Conservation (phyloP, 2,329 filamentous ascomycete genomes). For the Fusarium liriodendri region DNA sequence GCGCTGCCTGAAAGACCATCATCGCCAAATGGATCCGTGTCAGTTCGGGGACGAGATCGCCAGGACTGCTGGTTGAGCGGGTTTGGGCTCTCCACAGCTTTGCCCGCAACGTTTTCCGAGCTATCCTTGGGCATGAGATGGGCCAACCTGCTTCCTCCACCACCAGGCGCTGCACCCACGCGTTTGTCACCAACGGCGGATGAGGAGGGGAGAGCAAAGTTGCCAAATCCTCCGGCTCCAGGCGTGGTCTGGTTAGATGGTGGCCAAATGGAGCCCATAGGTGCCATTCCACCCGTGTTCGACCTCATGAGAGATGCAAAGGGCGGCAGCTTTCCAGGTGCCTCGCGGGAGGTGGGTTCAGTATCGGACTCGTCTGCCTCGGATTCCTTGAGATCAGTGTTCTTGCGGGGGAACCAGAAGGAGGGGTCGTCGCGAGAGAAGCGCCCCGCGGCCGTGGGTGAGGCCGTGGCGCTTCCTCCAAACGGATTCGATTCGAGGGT, state of each 20-base stretch:
- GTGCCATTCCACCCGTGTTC: constrained; percentile 63
- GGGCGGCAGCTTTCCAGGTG: constrained; percentile 47
- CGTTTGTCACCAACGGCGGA: constrained; percentile 77
- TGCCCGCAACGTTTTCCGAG: constrained; percentile 69
- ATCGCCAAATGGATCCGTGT: constrained; percentile 83
- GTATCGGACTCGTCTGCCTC: constrained; percentile 65
- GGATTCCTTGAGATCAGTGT: constrained; percentile 63
- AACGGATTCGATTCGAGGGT: constrained; percentile 77
- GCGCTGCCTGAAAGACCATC: constrained; percentile 74
- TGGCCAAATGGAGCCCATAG: constrained; percentile 58
- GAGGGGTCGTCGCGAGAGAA: constrained; percentile 72
- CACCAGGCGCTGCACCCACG: constrained; percentile 75
- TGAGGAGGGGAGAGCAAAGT: constrained; percentile 76
- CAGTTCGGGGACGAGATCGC: constrained; percentile 72
- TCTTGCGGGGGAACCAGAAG: constrained; percentile 68
- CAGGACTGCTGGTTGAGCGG: constrained; percentile 60
- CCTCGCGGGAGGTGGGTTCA: constrained; percentile 46
- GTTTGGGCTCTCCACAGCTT: constrained; percentile 61
- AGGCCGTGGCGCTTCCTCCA: constrained; percentile 64
- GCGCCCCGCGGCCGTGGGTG: constrained; percentile 69
- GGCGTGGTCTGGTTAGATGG: constrained; percentile 67
- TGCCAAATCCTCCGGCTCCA: constrained; percentile 86
- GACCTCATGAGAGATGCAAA: constrained; percentile 64
- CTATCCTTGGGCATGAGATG: constrained; percentile 85
- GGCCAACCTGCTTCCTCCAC: constrained; percentile 87